These are phyloP conservation scores for Zelonia costaricensis DNA, from an alignment of 208 protist species.

Conservation along the genomic window DNA sequence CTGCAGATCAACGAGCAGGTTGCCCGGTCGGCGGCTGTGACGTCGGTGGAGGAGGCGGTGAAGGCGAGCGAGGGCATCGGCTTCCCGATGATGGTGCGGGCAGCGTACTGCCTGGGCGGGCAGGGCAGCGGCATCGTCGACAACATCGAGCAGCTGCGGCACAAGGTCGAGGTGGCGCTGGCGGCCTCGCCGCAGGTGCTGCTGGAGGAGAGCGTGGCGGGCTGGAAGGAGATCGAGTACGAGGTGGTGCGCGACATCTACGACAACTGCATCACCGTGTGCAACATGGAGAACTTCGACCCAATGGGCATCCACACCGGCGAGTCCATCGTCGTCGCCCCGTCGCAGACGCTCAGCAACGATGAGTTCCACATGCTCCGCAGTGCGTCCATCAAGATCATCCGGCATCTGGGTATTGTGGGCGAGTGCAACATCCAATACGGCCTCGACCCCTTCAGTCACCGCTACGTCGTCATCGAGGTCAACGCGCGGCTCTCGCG, in stretches of 20 bases:
- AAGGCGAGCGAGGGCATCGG: constrained; percentile 75
- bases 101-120: constrained; percentile 98
- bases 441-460: constrained; percentile 95
- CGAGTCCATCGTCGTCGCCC: constrained; percentile 99
- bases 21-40: constrained; percentile 81
- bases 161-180: constrained; percentile 88
- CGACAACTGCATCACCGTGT: constrained; percentile 99
- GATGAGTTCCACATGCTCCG: constrained; percentile 98
- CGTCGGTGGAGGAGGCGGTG: constrained; percentile 76
- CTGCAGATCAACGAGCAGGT: constrained; percentile 96
- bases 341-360: constrained; percentile 97
- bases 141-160: constrained; percentile 74
- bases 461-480: constrained; percentile 98
- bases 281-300: constrained; percentile 99
- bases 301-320: constrained; percentile 98
- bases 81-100: constrained; percentile 98
- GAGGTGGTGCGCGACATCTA: constrained; percentile 98
- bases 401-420: constrained; percentile 97
- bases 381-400: constrained; percentile 93
- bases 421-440: constrained; percentile 99
- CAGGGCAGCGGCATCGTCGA: constrained; percentile 97
- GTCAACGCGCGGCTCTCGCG: constrained; percentile 98
- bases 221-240: constrained; percentile 99
- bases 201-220: constrained; percentile 97
- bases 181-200: constrained; percentile 95